Evolutionary conservation across 2,329 filamentous ascomycete species (phyloP).

Genomic region (Coniochaeta ligniaria): DNA sequence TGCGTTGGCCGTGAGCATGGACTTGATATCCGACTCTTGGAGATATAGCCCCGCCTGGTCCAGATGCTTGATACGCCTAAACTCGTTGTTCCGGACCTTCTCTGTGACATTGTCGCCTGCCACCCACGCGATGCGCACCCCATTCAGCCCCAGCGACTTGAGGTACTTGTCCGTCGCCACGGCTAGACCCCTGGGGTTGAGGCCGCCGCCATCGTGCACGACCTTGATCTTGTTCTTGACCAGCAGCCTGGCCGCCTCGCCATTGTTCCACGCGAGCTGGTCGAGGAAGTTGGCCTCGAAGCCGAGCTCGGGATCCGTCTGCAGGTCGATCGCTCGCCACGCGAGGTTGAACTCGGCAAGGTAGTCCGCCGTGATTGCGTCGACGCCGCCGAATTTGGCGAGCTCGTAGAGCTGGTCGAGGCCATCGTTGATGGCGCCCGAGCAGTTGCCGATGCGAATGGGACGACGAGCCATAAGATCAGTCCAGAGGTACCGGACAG

Average conservation of each 20-base stretch:
- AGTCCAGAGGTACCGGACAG: background rate
- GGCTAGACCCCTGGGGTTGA: slow-evolving; percentile 41
- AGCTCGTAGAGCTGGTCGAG: slow-evolving; percentile 26
- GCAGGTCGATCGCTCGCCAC: slow-evolving; percentile 22
- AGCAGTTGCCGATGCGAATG: slow-evolving; percentile 28
- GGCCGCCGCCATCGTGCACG: slow-evolving; percentile 39
- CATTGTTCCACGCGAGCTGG: slow-evolving; percentile 16
- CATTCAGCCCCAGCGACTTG: slow-evolving; percentile 3
- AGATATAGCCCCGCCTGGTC: background rate
- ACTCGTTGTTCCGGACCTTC: slow-evolving; percentile 3
- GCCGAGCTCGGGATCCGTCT: slow-evolving; percentile 17
- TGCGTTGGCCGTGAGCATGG: background rate
- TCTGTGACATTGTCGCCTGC: slow-evolving; percentile 34
- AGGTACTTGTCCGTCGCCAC: slow-evolving; percentile 11
- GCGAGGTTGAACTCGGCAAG: slow-evolving; percentile 21
- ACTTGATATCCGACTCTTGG: background rate
- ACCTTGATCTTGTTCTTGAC: slow-evolving; percentile 38
- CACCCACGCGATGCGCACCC: slow-evolving; percentile 34
- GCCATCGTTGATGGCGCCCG: slow-evolving; percentile 25
- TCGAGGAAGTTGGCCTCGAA: slow-evolving; percentile 22
- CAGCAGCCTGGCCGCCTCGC: slow-evolving; percentile 12
- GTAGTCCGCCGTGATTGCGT: slow-evolving; percentile 16
- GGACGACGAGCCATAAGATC: slow-evolving; percentile 12
- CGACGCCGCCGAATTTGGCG: slow-evolving; percentile 17
- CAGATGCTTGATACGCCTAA: background rate